Evolutionary conservation across 2,329 filamentous ascomycete genomes (phyloP).

Genomic region (Cercospora nicotianae): DNA sequence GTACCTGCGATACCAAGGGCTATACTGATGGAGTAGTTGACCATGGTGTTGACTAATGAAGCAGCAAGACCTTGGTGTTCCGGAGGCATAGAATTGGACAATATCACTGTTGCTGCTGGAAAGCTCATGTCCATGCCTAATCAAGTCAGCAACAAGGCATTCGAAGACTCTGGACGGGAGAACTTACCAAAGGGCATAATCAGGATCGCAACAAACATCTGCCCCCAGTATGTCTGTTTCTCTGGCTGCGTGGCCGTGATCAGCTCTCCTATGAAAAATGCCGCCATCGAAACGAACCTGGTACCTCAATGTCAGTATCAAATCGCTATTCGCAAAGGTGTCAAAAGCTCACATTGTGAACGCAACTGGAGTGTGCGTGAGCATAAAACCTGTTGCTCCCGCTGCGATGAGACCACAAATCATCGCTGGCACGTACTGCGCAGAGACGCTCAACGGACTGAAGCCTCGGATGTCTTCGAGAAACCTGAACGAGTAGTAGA

Average conservation of each 20-base stretch:
- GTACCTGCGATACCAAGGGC: slow-evolving; percentile 66
- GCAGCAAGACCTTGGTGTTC: slow-evolving; percentile 54
- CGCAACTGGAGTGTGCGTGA: slow-evolving; percentile 41
- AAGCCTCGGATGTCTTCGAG: slow-evolving; percentile 37
- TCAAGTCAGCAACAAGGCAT: neutral
- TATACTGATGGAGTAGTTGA: slow-evolving; percentile 67
- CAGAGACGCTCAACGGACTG: slow-evolving; percentile 38
- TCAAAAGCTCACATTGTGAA: slow-evolving; percentile 36
- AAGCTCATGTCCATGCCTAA: slow-evolving; percentile 65
- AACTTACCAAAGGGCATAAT: slow-evolving; percentile 29
- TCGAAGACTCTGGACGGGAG: neutral
- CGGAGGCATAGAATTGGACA: slow-evolving; percentile 52
- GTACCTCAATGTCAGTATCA: neutral
- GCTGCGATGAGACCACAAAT: slow-evolving; percentile 41
- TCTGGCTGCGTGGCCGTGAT: slow-evolving; percentile 38
- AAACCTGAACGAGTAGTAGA: slow-evolving; percentile 38
- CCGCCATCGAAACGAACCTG: slow-evolving; percentile 37
- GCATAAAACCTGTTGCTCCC: slow-evolving; percentile 40
- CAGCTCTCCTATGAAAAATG: slow-evolving; percentile 39
- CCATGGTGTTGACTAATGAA: slow-evolving; percentile 61
- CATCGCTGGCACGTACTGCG: slow-evolving; percentile 39
- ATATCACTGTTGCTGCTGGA: slow-evolving; percentile 61
- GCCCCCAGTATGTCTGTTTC: slow-evolving; percentile 41
- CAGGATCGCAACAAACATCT: slow-evolving; percentile 40
- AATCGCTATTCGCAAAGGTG: neutral